Evolutionary conservation across 192 early-diverging fungal genomes (phyloP), one percentile per base, ranked within the genome.

Genomic region (Lobosporangium transversale): DNA sequence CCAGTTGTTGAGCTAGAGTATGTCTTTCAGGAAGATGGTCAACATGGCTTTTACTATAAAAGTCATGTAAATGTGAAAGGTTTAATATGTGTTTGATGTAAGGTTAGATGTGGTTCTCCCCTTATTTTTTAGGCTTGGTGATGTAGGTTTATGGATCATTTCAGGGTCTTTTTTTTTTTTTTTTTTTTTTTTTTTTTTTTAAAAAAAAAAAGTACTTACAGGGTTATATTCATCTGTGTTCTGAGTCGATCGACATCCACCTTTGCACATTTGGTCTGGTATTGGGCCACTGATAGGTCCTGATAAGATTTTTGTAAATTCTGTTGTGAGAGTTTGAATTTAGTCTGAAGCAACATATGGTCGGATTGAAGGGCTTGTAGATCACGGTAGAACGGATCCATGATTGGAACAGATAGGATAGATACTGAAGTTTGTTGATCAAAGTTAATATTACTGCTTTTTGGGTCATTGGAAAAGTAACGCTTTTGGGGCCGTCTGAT

Each of bases 11-110:
- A 20, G 58, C 73, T 2, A 76, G 31, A 6, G 51, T 32, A 12
- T 76, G 58, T 52, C 65, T 24, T 30, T 76, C 73, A 2, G 73
- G 73, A 24, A 65, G 73, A 54, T 76, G 73, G 9, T 76, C 73
- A 1, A 67, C 45, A 51, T 76, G 73, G 14, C 54, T 66, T 33
- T 76, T 76, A 4, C 73, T 76, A 30, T 4, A 29, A 43, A 27
- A 20, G 18, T 20, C 44, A 11, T n/a, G 35, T 0, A 8, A 23
- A 27, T 30, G 33, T 26, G 45, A 27, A 24, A 15, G 10, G 18
- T 5, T n/a, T n/a, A 4, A 9, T 50, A 12, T 20, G 48, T 20
- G 30, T 18, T 8, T 20, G 15, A 4, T n/a, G 20, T 17, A 32
- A 45, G 1, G 1, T 3, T 1, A 45, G 4, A 45, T 24, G 15